Evolutionary conservation across 106 monocot genomes (phyloP).

Genomic region (Allium sativum): DNA sequence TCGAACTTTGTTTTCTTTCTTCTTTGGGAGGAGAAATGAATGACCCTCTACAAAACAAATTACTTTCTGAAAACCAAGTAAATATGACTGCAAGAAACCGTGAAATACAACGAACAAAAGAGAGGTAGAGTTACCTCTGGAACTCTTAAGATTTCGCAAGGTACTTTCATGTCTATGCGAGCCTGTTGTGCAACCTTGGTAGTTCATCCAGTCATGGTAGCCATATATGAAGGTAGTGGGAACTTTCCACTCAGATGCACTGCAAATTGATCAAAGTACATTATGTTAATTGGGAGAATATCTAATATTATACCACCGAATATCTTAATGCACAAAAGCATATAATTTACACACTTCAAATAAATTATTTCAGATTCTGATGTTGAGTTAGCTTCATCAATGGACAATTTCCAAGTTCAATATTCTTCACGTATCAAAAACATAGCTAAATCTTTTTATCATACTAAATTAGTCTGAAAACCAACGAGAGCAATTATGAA

Average conservation of each 20-base stretch:
- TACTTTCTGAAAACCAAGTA: background rate
- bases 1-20: too few relatives aligned
- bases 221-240: conserved; percentile 96
- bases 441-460: too few relatives aligned
- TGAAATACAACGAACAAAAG: background rate
- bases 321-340: too few relatives aligned
- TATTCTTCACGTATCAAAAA: too few relatives aligned
- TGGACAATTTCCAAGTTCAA: too few relatives aligned
- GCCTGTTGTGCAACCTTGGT: conserved; percentile 77
- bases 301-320: too few relatives aligned
- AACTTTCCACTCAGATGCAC: conserved; percentile 95
- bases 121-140: conserved; percentile 56
- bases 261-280: background rate
- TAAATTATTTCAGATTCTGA: too few relatives aligned
- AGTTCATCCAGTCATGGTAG: conserved; percentile 92
- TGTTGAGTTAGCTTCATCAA: too few relatives aligned
- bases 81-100: background rate
- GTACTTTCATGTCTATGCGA: conserved; percentile 82
- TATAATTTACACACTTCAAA: too few relatives aligned
- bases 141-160: conserved; percentile 89
- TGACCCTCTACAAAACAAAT: background rate
- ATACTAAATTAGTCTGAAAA: too few relatives aligned
- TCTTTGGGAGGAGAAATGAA: background rate
- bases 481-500: too few relatives aligned
- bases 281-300: too few relatives aligned